These are phyloP conservation scores for Gentiana straminea DNA, from an alignment of 257 asterid species.

Conservation along the genomic window DNA sequence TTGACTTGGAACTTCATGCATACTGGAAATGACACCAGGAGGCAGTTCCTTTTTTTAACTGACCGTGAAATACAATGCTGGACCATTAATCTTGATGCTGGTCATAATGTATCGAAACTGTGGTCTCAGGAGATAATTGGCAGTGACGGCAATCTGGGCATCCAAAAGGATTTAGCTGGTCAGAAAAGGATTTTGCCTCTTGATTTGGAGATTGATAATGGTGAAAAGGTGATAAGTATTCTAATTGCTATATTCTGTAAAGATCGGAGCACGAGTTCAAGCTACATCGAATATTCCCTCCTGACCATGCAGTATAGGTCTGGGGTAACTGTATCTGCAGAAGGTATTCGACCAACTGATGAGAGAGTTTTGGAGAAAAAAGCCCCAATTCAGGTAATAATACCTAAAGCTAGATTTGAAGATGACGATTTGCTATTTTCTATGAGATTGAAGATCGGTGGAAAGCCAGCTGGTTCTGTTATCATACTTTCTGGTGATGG, in stretches of 20 bases:
- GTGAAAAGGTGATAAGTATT: conserved; percentile 72
- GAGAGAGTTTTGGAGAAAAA: conserved; percentile 70
- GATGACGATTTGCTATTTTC: conserved; percentile 80
- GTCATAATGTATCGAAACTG: conserved; percentile 40
- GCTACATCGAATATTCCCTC: conserved; percentile 94
- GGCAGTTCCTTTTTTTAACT: conserved; percentile 73
- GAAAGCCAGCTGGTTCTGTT: conserved; percentile 88
- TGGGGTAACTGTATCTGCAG: conserved; percentile 42
- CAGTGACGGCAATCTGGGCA: conserved; percentile 70
- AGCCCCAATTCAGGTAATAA: conserved; percentile 78
- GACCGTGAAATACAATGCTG: conserved; percentile 71
- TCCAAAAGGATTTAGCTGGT: conserved; percentile 86
- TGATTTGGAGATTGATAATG: conserved; percentile 62
- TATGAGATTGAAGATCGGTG: conserved; percentile 80
- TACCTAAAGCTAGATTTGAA: conserved; percentile 93
- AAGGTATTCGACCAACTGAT: conserved; percentile 30
- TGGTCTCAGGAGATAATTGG: conserved; percentile 89
- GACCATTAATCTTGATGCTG: conserved; percentile 34
- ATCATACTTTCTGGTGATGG: conserved; percentile 89
- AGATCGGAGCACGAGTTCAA: conserved; percentile 79
- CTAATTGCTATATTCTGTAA: conserved; percentile 85
- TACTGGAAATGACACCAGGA: conserved; percentile 26
- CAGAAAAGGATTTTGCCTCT: conserved; percentile 94
- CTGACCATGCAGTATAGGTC: conserved; percentile 88
- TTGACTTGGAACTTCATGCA: conserved; percentile 59